Conservation (phyloP, 108 stramenopile species). For the Epithemia pelagica region DNA sequence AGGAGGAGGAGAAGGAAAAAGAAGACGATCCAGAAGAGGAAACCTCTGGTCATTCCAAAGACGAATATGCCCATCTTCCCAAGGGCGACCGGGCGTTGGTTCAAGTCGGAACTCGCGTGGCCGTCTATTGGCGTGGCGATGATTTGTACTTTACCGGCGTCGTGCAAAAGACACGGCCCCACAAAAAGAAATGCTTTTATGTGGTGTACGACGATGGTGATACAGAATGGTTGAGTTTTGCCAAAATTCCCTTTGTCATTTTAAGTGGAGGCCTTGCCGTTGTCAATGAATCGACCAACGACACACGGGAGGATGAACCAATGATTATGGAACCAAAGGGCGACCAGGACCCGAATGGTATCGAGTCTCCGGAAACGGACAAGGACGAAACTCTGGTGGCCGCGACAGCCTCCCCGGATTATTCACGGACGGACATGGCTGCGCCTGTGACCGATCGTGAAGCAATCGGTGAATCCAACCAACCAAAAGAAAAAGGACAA, state of each 20-base stretch:
- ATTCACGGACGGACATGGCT: no score
- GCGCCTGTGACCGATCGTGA: background rate
- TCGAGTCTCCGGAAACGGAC: no score
- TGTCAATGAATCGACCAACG: no score
- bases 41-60: background rate
- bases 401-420: background rate
- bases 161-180: slow-evolving; percentile 5
- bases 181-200: slow-evolving; percentile 6
- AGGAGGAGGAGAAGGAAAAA: background rate
- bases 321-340: no score
- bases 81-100: background rate
- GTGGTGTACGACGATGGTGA: slow-evolving; percentile 16
- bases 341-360: no score
- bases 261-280: background rate
- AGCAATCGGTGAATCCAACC: background rate
- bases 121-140: slow-evolving; percentile 12
- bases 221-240: slow-evolving; percentile 8
- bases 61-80: background rate
- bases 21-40: background rate
- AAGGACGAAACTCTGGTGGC: no score
- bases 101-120: slow-evolving; percentile 4
- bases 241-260: slow-evolving; percentile 2
- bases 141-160: slow-evolving; percentile 11
- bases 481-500: background rate
- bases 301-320: no score